Conservation (phyloP, 768 basidiomycete genomes). For the Leccinum longicurvipes region DNA sequence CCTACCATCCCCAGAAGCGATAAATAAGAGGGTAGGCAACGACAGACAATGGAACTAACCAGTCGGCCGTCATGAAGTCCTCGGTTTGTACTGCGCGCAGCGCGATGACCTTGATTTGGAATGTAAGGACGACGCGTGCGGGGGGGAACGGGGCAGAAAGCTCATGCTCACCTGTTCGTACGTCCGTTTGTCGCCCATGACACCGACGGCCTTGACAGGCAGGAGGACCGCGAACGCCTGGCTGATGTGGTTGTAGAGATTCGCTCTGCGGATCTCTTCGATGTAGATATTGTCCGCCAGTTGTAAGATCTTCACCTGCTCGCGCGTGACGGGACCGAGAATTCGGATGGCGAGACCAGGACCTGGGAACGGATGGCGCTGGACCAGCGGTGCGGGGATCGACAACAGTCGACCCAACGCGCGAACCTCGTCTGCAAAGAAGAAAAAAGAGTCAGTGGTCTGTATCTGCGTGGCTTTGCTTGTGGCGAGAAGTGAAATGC, state of each 20-base stretch:
- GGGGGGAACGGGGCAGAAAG: neutral
- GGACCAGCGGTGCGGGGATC: constrained; percentile 91
- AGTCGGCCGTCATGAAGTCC: constrained; percentile 99
- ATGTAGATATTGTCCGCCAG: constrained; percentile 95
- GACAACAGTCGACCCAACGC: constrained; percentile 85
- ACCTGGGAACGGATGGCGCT: constrained; percentile 97
- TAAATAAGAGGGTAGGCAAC: constrained; percentile 8
- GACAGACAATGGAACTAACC: constrained; percentile 46
- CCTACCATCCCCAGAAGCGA: constrained; percentile 40
- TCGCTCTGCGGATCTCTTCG: constrained; percentile 93
- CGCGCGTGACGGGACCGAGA: constrained; percentile 89
- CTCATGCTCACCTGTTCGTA: constrained; percentile 74
- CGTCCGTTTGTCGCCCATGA: constrained; percentile 94
- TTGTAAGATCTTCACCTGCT: constrained; percentile 89
- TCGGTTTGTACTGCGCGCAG: constrained; percentile 95
- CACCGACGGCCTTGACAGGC: constrained; percentile 97
- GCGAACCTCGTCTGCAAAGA: constrained; percentile 82
- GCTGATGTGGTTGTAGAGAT: constrained; percentile 87
- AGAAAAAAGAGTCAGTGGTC: neutral
- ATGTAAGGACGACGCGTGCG: constrained; percentile 1
- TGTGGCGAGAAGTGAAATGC: neutral
- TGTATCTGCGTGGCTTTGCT: neutral
- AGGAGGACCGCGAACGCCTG: constrained; percentile 95
- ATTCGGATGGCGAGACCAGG: constrained; percentile 98
- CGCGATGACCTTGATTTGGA: constrained; percentile 68